A percentile compares a stretch with the other conserved stretches of the same genome.
Conservation (phyloP, 1,284 basidiomycete genomes). For the Rhodotorula glutinis region DNA sequence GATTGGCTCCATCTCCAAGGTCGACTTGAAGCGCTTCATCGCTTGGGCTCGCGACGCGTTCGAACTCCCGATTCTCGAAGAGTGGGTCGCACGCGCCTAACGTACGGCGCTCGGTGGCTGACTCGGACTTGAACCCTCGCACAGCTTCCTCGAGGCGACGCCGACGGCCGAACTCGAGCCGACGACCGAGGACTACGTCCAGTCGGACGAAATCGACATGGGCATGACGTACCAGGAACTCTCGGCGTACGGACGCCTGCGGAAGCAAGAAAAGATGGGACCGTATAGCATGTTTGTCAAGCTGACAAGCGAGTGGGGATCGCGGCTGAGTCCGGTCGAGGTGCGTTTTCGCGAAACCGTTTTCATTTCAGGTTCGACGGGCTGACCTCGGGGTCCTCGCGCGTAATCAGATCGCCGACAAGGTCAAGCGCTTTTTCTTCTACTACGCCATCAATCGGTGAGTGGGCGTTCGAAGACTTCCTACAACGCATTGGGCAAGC, state of each 20-base stretch:
- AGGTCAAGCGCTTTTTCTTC: constrained; percentile 97
- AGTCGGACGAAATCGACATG: constrained; percentile 78
- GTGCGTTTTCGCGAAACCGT: too few species aligned
- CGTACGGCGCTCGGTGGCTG: too few species aligned
- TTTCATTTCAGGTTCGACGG: too few species aligned
- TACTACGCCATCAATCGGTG: constrained; percentile 80
- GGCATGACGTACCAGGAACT: constrained; percentile 99
- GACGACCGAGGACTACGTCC: constrained; percentile 87
- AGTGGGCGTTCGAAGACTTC: neutral
- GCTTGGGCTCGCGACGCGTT: constrained; percentile 75
- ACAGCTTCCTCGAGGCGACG: constrained; percentile 81
- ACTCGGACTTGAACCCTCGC: neutral
- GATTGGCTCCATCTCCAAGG: constrained; percentile 96
- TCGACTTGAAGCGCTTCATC: constrained; percentile 94
- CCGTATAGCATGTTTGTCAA: constrained; percentile 96
- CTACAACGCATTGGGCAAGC: too few species aligned
- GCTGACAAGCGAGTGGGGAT: constrained; percentile 86
- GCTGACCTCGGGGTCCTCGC: neutral
- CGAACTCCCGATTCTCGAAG: constrained; percentile 74
- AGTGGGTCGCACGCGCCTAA: constrained; percentile 59
- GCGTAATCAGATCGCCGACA: constrained; percentile 74
- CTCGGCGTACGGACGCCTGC: constrained; percentile 83
- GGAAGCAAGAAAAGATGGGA: constrained; percentile 95
- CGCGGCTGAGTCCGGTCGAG: constrained; percentile 67
- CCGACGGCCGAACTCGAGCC: constrained; percentile 97